Evolutionary conservation across 768 basidiomycete species (phyloP).

Genomic region (Coprinellus micaceus): DNA sequence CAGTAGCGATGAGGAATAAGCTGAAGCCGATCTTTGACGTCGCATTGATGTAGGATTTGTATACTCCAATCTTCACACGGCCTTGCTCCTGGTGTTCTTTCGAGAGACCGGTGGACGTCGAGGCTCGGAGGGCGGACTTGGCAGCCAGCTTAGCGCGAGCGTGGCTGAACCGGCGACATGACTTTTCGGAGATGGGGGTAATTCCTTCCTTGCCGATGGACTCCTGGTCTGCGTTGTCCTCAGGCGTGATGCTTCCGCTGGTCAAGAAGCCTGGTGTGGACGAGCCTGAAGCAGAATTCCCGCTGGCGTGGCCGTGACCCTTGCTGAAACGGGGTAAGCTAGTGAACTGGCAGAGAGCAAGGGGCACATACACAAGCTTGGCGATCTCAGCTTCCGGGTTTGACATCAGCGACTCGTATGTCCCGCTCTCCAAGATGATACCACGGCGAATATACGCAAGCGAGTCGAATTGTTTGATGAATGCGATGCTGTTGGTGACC

Average conservation of each 20-base stretch:
- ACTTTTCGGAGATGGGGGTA: conserved; percentile 48
- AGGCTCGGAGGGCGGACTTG: conserved; percentile 34
- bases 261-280: conserved; percentile 48
- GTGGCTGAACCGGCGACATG: conserved; percentile 55
- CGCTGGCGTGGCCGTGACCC: conserved; percentile 42
- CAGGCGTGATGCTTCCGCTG: conserved; percentile 35
- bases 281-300: conserved; percentile 45
- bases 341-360: background rate
- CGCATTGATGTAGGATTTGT: conserved; percentile 72
- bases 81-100: conserved; percentile 81
- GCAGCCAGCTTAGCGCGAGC: conserved; percentile 49
- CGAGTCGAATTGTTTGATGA: conserved; percentile 72
- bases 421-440: conserved; percentile 73
- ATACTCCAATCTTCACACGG: conserved; percentile 73
- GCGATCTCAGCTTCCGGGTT: conserved; percentile 63
- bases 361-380: conserved; percentile 63
- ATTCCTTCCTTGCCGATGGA: conserved; percentile 21
- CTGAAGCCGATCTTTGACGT: conserved; percentile 72
- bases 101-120: conserved; percentile 43
- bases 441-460: conserved; percentile 76
- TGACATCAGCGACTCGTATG: conserved; percentile 56
- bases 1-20: conserved; percentile 54
- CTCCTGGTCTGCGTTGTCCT: conserved; percentile 21
- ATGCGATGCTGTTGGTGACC: conserved; percentile 87
- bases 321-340: conserved; percentile 24